Evolutionary conservation across 169 alveolate genomes (phyloP).

Genomic region (Eimeria tenella): DNA sequence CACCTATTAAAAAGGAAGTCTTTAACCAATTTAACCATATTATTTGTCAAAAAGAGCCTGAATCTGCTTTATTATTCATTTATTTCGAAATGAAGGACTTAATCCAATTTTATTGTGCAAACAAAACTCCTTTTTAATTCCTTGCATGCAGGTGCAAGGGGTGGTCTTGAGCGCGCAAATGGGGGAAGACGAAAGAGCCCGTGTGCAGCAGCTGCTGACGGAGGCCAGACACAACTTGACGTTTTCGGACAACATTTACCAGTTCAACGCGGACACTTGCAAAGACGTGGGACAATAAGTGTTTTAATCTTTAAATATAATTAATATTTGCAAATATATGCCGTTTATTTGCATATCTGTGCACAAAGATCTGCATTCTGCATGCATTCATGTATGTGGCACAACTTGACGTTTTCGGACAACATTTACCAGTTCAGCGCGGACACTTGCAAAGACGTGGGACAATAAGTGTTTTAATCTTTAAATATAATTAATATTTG

Average conservation of each 20-base stretch:
- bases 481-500: too few species aligned
- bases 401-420: not conserved
- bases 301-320: not conserved
- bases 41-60: too few species aligned
- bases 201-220: not conserved
- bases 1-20: too few species aligned
- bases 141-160: not conserved
- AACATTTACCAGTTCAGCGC: constrained; percentile 15
- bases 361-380: too few species aligned
- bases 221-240: not conserved
- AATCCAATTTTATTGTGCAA: too few species aligned
- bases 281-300: not conserved
- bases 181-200: not conserved
- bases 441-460: not conserved
- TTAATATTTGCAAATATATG: not conserved
- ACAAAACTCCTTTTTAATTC: too few species aligned
- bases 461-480: not conserved
- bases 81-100: too few species aligned
- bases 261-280: constrained; percentile 16
- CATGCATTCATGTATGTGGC: too few species aligned
- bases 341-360: too few species aligned
- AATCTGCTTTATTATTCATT: too few species aligned
- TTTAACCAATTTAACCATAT: too few species aligned
- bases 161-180: not conserved
- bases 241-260: not conserved